Base-by-base conservation (phyloP, 2,329 filamentous ascomycete species). In the Phyllosticta citribraziliensis region DNA sequence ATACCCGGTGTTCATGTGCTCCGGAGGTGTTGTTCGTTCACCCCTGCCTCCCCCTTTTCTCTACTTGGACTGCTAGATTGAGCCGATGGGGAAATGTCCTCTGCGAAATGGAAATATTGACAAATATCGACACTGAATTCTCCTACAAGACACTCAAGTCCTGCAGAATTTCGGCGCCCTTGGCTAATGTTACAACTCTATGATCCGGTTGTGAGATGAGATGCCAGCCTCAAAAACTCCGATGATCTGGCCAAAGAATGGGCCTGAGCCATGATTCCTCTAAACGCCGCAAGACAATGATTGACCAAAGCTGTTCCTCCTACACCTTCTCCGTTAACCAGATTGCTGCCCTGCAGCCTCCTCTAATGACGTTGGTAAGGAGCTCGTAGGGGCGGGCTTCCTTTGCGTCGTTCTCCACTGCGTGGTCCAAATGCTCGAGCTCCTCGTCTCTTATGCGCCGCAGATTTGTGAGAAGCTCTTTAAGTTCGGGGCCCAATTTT, bases 341-440 rank as follows among this genome's bases (percentile, higher is more conserved):
- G 64, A 99, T 99, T 0, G 94, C 94, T 0, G 90, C 88, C 64
- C 89, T 83, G 74, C 94, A 99, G 1, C 94, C 94, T n/a, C 88
- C 84, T 59, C 92, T 82, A 68, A 99, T 97, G 8, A 92, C 82
- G 53, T 88, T 88, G 0, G 91, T 96, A 64, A 99, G 78, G 60
- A 96, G 76, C 79, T 93, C 92, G 73, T 97, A 93, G 30, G 93
- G 92, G 73, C 87, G 84, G 5, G 94, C 94, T 75, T 91, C 85
- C 74, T 94, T 91, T 2, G 92, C 88, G 76, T 97, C 93, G 70
- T 97, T 88, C 72, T 94, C 88, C 20, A 99, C 88, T 0, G 94
- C 94, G 76, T 96, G 89, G 73, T 99, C 94, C 66, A 99, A 77
- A 78, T 99, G 94, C 79, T 99, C 94, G 62, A 99, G 77, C 77